Evolutionary conservation across 345 rosid genomes (phyloP).

Genomic region (Eucalyptus sp.): DNA sequence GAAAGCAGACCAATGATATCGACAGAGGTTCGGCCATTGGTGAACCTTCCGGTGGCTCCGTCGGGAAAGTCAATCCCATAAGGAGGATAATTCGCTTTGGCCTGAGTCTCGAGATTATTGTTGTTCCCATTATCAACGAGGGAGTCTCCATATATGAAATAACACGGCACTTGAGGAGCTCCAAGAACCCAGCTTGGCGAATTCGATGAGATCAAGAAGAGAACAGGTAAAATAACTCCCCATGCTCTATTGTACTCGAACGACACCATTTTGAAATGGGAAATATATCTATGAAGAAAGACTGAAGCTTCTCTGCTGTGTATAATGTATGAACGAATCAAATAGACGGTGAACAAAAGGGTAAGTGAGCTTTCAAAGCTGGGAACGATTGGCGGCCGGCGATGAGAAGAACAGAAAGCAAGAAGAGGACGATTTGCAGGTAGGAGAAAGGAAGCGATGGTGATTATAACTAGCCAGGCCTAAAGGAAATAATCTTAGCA

Average conservation of each 20-base stretch:
- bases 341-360: neutral
- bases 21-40: conserved; percentile 3
- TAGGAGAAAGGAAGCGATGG: neutral
- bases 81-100: conserved; percentile 9
- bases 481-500: too few species aligned
- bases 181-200: neutral
- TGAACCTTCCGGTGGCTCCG: conserved; percentile 10
- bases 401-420: neutral
- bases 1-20: conserved; percentile 7
- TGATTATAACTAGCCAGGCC: neutral
- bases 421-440: neutral
- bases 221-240: neutral
- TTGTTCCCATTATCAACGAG: conserved; percentile 13
- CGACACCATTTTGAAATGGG: neutral
- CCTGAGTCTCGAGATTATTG: neutral
- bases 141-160: conserved; percentile 24
- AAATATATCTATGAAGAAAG: neutral
- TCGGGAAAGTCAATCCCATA: conserved; percentile 15
- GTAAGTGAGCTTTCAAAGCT: accelerated
- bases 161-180: conserved; percentile 13
- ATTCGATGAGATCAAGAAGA: neutral
- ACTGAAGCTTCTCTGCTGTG: neutral
- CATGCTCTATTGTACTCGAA: neutral
- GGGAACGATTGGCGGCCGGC: neutral
- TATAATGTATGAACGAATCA: neutral